A percentile compares a stretch with the other conserved stretches of the same genome.
phyloP scores from a whole-genome alignment of 2,329 filamentous ascomycete genomes.

The Arthroderma sp. region DNA sequence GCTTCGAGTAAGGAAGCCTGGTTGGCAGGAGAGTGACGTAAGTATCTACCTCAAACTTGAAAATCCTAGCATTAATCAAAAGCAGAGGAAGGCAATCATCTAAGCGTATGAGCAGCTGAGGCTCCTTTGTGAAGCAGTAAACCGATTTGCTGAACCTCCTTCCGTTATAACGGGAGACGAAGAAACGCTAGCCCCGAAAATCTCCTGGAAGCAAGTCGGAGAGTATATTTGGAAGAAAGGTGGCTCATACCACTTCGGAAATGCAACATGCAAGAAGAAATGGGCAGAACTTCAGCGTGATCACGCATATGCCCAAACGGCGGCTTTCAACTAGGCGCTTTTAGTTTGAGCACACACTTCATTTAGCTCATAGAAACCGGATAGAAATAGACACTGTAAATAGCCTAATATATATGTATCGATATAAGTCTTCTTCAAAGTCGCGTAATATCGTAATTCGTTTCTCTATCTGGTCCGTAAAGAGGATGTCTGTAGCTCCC shows the following conservation, averaged over 20 bases:
- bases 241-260: constrained; percentile 48
- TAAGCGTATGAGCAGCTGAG: constrained; percentile 22
- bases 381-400: background rate
- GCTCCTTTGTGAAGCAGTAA: constrained; percentile 32
- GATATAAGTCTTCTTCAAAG: background rate
- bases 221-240: constrained; percentile 42
- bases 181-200: constrained; percentile 25
- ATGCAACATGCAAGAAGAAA: constrained; percentile 52
- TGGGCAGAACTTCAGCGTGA: constrained; percentile 39
- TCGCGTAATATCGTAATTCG: background rate
- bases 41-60: constrained; percentile 16
- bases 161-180: constrained; percentile 3
- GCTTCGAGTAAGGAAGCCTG: constrained; percentile 35
- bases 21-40: constrained; percentile 35
- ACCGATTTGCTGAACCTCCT: constrained; percentile 16
- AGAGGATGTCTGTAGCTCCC: too few relatives aligned
- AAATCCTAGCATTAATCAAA: background rate
- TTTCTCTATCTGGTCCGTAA: background rate
- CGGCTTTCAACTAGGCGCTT: background rate
- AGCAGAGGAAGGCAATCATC: background rate
- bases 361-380: background rate
- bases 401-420: background rate
- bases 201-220: constrained; percentile 49
- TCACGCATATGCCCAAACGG: constrained; percentile 11
- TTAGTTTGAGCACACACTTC: background rate